Base-by-base conservation (phyloP, 2,329 filamentous ascomycete genomes). In the Trichoderma pleuroti region DNA sequence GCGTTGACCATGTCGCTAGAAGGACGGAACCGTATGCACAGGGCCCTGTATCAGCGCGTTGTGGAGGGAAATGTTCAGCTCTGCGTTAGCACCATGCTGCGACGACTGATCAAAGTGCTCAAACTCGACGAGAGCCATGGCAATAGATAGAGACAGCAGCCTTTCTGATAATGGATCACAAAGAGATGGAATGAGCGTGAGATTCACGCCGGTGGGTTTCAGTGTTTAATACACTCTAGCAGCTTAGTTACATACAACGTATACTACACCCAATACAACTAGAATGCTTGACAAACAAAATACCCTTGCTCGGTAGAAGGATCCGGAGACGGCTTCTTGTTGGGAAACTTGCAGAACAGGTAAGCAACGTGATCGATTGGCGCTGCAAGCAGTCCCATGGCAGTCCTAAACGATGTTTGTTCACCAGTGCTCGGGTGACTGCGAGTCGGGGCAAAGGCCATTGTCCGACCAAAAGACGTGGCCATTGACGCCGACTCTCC, bases 1-100 rank as follows among this genome's bases (percentile, higher is more conserved):
- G 95, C 94, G 5, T 85, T 98, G 70, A 91, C 87, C 24, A 94
- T 97, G 92, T 82, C 88, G 0, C 80, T 85, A 1, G 86, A 89
- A 14, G 85, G 89, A 74, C 91, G 92, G 72, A 81, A 86, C 74
- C 82, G 85, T 24, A 91, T 93, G 82, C 92, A 97, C 77, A 66
- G 79, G 85, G 63, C 89, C 87, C 14, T 71, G 4, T 71, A 71
- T 30, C 26, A 54, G 54, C 69, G 56, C 16, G 69, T 71, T 18
- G 65, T 54, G 1, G 39, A 60, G 12, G 54, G 26, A 12, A 68
- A 71, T 14, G 63, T 71, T 34, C 26, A 46, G 7, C 34, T 61
- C 18, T 71, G 69, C 52, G 46, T 68, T 5, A 68, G 65, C 54
- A 49, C 12, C 18, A 61, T 71, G 34, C 2, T 71, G 16, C 21